Evolutionary conservation across 2,329 filamentous ascomycete species (phyloP).

Genomic region (Arthrinium phaeospermum): DNA sequence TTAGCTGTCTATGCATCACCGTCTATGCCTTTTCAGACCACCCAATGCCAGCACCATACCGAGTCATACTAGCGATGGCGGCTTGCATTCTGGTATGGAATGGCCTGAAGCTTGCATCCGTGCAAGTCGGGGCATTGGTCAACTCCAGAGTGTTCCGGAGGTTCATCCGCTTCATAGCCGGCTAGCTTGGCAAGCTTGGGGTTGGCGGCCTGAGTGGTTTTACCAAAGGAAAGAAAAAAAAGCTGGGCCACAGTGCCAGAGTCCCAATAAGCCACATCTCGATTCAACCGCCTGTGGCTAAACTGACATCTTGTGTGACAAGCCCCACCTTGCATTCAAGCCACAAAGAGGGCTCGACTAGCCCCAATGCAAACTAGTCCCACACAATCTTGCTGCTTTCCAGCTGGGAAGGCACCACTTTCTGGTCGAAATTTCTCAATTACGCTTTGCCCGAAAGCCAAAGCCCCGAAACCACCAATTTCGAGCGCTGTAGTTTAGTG

Average conservation of each 20-base stretch:
- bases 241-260: not conserved
- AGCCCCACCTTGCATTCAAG: not conserved
- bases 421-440: conserved; percentile 20
- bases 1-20: conserved; percentile 8
- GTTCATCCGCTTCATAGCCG: not conserved
- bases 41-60: conserved; percentile 5
- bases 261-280: not conserved
- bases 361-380: conserved; percentile 12
- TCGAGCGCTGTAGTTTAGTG: conserved; percentile 18
- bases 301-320: not conserved
- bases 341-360: conserved; percentile 21
- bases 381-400: conserved; percentile 20
- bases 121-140: not conserved
- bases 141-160: conserved; percentile 1
- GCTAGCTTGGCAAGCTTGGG: conserved; percentile 12
- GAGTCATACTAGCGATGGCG: conserved; percentile 4
- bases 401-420: conserved; percentile 15
- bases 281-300: not conserved
- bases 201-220: not conserved
- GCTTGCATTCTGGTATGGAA: conserved; percentile 6
- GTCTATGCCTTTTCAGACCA: conserved; percentile 13
- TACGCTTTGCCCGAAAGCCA: conserved; percentile 4
- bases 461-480: conserved; percentile 20
- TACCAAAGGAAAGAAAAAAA: not conserved
- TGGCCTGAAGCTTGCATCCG: not conserved